These are phyloP conservation scores for Aspergillus biplanus DNA, from an alignment of 495 filamentous ascomycete genomes.

Conservation along the genomic window DNA sequence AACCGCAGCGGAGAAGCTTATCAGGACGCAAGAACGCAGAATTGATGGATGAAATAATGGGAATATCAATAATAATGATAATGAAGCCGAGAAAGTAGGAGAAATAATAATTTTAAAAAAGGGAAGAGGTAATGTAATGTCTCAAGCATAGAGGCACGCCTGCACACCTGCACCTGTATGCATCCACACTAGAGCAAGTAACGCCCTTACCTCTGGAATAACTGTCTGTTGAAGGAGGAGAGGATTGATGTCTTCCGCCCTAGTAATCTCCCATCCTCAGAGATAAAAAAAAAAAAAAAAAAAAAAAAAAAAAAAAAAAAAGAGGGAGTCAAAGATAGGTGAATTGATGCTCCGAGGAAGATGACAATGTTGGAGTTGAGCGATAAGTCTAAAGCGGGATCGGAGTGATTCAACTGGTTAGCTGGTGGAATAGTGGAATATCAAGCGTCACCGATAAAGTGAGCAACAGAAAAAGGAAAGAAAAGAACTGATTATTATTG, in stretches of 20 bases:
- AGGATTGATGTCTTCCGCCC: neutral
- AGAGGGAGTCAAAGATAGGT: neutral
- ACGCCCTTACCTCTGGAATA: neutral
- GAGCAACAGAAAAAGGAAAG: neutral
- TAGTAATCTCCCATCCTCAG: neutral
- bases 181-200: neutral
- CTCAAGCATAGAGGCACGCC: neutral
- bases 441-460: conserved; percentile 1
- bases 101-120: neutral
- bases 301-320: conserved; percentile 3
- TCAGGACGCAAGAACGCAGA: conserved; percentile 19
- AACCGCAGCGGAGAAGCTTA: conserved; percentile 34
- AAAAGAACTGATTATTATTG: neutral
- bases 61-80: conserved; percentile 14
- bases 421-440: neutral
- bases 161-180: neutral
- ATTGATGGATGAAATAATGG: neutral
- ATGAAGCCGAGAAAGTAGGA: conserved; percentile 11
- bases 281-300: neutral
- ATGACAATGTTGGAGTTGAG: neutral
- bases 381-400: conserved; percentile 7
- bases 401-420: neutral
- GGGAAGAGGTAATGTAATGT: neutral
- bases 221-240: neutral
- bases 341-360: conserved; percentile 4